Conservation (phyloP, 148 eudicot species). For the Spergularia marina region DNA sequence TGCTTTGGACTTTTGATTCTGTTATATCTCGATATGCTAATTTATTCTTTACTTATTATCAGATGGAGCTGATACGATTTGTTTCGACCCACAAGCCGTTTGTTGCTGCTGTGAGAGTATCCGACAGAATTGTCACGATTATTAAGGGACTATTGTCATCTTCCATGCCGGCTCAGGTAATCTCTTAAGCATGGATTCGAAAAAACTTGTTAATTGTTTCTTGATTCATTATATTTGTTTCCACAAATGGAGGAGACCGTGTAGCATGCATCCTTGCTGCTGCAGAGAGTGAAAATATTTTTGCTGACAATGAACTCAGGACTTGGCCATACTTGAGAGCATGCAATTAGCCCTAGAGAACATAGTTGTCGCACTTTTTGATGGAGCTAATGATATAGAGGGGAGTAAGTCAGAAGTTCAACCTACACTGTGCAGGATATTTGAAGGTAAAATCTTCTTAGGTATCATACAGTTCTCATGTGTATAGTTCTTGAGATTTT, state of each 20-base stretch:
- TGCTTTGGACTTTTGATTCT: background rate
- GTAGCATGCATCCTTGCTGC: background rate
- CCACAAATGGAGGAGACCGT: background rate
- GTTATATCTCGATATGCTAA: background rate
- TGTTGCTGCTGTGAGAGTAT: slow-evolving; percentile 66
- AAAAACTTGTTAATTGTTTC: background rate
- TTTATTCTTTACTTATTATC: slow-evolving; percentile 28
- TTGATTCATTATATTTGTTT: background rate
- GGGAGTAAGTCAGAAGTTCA: slow-evolving; percentile 50
- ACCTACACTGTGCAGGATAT: slow-evolving; percentile 54
- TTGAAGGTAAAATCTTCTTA: slow-evolving; percentile 60
- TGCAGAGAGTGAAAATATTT: background rate
- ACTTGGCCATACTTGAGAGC: slow-evolving; percentile 79
- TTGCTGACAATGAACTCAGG: slow-evolving; percentile 40
- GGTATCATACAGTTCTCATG: slow-evolving; percentile 3
- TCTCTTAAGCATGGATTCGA: background rate
- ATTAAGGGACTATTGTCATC: slow-evolving; percentile 46
- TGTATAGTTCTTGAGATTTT: slow-evolving; percentile 20
- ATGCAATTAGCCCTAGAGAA: slow-evolving; percentile 84
- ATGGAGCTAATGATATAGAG: slow-evolving; percentile 58
- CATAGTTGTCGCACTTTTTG: slow-evolving; percentile 65
- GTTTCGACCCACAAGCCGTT: slow-evolving; percentile 68
- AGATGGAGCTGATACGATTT: slow-evolving; percentile 91
- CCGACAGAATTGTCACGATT: slow-evolving; percentile 57
- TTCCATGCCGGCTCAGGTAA: slow-evolving; percentile 64